Base-by-base conservation (phyloP, 768 basidiomycete genomes). In the Albatrellus ellisii region DNA sequence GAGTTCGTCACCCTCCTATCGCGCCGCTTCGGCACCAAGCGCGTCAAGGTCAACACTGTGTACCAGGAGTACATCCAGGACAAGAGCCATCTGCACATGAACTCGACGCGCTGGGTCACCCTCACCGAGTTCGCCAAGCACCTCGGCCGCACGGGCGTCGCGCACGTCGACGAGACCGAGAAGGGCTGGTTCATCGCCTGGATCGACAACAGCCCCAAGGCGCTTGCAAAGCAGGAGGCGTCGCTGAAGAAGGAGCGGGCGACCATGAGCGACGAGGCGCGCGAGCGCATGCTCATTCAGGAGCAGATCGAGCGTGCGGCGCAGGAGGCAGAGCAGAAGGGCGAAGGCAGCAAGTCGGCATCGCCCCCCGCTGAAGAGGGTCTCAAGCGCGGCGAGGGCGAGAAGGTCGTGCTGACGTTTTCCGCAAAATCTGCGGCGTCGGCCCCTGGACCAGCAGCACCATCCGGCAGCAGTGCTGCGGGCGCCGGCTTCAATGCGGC, bases 11-110 rank as follows among this genome's bases (percentile, higher is more conserved):
- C 75, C 8, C 67, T 98, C 15, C 72, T 99, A 10, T 89, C 87
- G 38, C 2, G 28, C 47, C 87, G 83, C 49, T 91, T 88, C 59
- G 85, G 87, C 9, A 98, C 95, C 3, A 94, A 97, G 59, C 83
- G 95, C 36, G 90, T 98, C 26, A 74, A 79, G 49, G 89, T 89
- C 21, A 99, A 99, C 56, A 79, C 76, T 36, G 94, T 98, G 11
- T 99, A 99, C 53, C 92, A 99, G 61, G 95, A 98, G 59, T 94
- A 88, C 62, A 99, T 99, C 50, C 72, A 83, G 43, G 92, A 97
- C 64, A 92, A 91, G 63, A 57, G 65, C 34, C 95, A 98, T 60
- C 66, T 95, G 24, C 95, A 99, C 66, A 99, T 99, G 95, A 99
- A 99, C 62, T 64, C 92, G 5, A 98, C 95, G 11, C 79, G 88